Percentiles rank a stretch among this genome's conserved stretches.
phyloP scores from a whole-genome alignment of 148 eudicot genomes.

The Pouteria glomerata region DNA sequence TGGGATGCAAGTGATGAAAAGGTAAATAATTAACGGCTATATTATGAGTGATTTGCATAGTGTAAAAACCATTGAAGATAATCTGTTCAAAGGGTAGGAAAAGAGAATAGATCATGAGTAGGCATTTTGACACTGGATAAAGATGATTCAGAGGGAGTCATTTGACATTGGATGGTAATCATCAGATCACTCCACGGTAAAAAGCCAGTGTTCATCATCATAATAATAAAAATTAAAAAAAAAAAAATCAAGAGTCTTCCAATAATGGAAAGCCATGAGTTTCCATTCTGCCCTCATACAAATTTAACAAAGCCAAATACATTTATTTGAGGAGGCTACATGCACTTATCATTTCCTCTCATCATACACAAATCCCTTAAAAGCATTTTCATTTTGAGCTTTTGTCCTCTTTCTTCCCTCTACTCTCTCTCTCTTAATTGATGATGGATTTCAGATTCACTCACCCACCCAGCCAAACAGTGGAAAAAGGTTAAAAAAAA shows the following conservation, averaged over 20 bases:
- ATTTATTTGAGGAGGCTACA: neutral
- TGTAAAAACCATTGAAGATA: neutral
- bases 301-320: neutral
- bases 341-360: slow-evolving; percentile 9
- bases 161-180: slow-evolving; percentile 10
- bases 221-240: too few species aligned
- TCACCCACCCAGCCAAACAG: neutral
- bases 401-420: neutral
- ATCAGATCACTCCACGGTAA: slow-evolving; percentile 12
- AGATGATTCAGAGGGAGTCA: neutral
- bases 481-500: neutral
- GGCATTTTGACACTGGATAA: slow-evolving; percentile 7
- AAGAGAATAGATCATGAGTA: neutral
- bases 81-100: neutral
- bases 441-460: slow-evolving; percentile 2
- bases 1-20: neutral
- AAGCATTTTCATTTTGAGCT: neutral
- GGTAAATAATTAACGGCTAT: neutral
- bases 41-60: neutral
- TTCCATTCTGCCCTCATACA: neutral
- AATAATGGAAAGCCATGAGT: slow-evolving; percentile 2
- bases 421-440: slow-evolving; percentile 6
- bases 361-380: slow-evolving; percentile 1
- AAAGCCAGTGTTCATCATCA: slow-evolving; percentile 17
- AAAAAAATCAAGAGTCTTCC: slow-evolving; percentile 7